phyloP scores from a whole-genome alignment of 1,139 yeast genomes.

The Zygosaccharomyces sapae region DNA sequence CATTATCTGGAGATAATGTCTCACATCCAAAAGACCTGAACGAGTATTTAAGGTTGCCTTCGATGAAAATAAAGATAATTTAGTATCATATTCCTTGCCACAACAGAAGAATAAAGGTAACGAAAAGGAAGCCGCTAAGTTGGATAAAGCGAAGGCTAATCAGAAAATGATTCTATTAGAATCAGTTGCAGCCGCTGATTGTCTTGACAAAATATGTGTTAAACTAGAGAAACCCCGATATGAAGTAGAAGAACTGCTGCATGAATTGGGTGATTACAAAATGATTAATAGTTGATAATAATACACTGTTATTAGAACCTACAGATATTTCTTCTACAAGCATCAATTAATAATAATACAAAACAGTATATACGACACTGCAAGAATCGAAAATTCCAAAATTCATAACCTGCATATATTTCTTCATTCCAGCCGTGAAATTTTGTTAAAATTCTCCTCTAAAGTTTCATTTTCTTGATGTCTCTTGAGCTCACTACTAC shows the following conservation, averaged over 20 bases:
- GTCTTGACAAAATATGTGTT: slow-evolving; percentile 71
- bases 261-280: slow-evolving; percentile 39
- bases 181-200: slow-evolving; percentile 54
- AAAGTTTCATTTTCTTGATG: slow-evolving; percentile 8
- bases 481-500: slow-evolving; percentile 10
- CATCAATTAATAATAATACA: slow-evolving; percentile 8
- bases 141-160: slow-evolving; percentile 26
- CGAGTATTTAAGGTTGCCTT: slow-evolving; percentile 29
- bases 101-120: slow-evolving; percentile 20
- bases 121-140: slow-evolving; percentile 21
- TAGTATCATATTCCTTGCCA: slow-evolving; percentile 5
- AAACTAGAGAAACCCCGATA: slow-evolving; percentile 54
- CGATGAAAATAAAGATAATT: slow-evolving; percentile 17
- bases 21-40: slow-evolving; percentile 15
- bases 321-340: not conserved
- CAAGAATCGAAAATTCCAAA: not conserved
- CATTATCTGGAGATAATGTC: slow-evolving; percentile 5
- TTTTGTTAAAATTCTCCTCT: slow-evolving; percentile 12
- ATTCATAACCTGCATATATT: not conserved
- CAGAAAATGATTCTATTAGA: slow-evolving; percentile 43
- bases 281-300: slow-evolving; percentile 34
- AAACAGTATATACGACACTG: slow-evolving; percentile 1
- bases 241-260: slow-evolving; percentile 51
- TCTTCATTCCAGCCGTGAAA: slow-evolving; percentile 9
- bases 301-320: slow-evolving; percentile 5